Conservation (phyloP, 2,329 filamentous ascomycete genomes). For the Chrysosporium keratinophilum region DNA sequence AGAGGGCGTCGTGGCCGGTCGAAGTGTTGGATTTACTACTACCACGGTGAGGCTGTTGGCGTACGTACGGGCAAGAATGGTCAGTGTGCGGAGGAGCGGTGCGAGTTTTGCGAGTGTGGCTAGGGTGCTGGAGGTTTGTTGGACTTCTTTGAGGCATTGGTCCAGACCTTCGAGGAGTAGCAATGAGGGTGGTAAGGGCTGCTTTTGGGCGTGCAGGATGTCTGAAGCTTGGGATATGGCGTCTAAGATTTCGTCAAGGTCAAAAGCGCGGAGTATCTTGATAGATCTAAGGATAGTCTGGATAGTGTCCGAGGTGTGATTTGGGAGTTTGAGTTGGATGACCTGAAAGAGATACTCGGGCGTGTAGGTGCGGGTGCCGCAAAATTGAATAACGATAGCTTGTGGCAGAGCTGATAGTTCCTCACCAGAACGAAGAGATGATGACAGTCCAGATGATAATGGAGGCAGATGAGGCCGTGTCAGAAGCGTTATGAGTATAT, state of each 20-base stretch:
- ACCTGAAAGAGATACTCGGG: slow-evolving; percentile 2
- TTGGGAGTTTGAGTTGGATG: slow-evolving; percentile 13
- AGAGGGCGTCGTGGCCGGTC: slow-evolving; percentile 12
- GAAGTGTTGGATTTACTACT: slow-evolving; percentile 29
- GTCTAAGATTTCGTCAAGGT: slow-evolving; percentile 15
- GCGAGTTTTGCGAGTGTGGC: slow-evolving; percentile 27
- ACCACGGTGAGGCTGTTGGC: slow-evolving; percentile 25
- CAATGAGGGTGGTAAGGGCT: slow-evolving; percentile 11
- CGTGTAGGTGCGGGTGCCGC: slow-evolving; percentile 7
- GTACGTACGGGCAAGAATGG: slow-evolving; percentile 25
- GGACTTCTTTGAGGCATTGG: slow-evolving; percentile 27
- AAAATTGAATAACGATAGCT: slow-evolving; percentile 16
- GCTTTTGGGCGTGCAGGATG: slow-evolving; percentile 12
- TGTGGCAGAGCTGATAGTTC: neutral
- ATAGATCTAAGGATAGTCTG: slow-evolving; percentile 11
- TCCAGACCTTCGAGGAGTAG: slow-evolving; percentile 32
- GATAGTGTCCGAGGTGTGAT: slow-evolving; percentile 2
- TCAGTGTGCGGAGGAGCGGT: slow-evolving; percentile 27
- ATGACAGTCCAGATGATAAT: neutral
- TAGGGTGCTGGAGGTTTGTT: slow-evolving; percentile 30
- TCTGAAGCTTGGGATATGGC: slow-evolving; percentile 15
- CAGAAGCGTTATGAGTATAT: slow-evolving; percentile 9
- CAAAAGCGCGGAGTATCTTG: slow-evolving; percentile 14
- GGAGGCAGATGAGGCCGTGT: neutral
- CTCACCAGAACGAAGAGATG: neutral